A percentile compares a stretch with the other conserved stretches of the same genome.
Conservation (phyloP, 805 yeast species). For the Saitoella complicata region DNA sequence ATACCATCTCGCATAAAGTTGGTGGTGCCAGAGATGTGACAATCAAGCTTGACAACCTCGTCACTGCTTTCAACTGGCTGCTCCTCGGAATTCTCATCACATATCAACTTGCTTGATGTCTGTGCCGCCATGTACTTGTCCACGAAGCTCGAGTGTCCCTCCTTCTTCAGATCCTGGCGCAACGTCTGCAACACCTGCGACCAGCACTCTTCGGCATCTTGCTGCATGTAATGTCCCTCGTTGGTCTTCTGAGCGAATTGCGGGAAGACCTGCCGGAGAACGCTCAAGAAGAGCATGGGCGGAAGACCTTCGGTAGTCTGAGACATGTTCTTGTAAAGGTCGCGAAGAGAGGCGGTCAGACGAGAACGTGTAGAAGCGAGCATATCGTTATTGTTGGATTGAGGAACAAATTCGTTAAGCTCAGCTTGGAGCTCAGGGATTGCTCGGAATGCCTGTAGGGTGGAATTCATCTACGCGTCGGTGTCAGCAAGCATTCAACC, state of each 20-base stretch:
- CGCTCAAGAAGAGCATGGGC: slow-evolving; percentile 48
- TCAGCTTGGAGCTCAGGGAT: slow-evolving; percentile 34
- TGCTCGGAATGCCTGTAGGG: slow-evolving; percentile 39
- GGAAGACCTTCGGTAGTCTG: slow-evolving; percentile 31
- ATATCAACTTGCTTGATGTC: slow-evolving; percentile 46
- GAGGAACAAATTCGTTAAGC: slow-evolving; percentile 18
- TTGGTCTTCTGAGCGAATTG: slow-evolving; percentile 68
- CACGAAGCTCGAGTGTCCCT: slow-evolving; percentile 20
- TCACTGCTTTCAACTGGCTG: slow-evolving; percentile 32
- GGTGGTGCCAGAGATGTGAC: slow-evolving; percentile 75
- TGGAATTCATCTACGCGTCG: slow-evolving; percentile 33
- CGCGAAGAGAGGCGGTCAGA: slow-evolving; percentile 20
- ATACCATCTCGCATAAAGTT: slow-evolving; percentile 83
- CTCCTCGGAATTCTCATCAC: slow-evolving; percentile 40
- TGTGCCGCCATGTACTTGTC: slow-evolving; percentile 47
- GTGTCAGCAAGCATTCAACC: too few relatives aligned
- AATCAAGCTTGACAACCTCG: slow-evolving; percentile 56
- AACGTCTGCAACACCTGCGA: slow-evolving; percentile 46
- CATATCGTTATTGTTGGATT: not conserved
- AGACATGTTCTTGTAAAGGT: slow-evolving; percentile 19
- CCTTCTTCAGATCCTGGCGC: slow-evolving; percentile 23
- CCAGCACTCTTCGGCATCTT: slow-evolving; percentile 95
- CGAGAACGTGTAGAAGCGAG: slow-evolving; percentile 13
- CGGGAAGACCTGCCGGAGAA: slow-evolving; percentile 48
- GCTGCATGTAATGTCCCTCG: slow-evolving; percentile 71